Conservation (phyloP, 495 filamentous ascomycete species). For the Xylaria intraflava region DNA sequence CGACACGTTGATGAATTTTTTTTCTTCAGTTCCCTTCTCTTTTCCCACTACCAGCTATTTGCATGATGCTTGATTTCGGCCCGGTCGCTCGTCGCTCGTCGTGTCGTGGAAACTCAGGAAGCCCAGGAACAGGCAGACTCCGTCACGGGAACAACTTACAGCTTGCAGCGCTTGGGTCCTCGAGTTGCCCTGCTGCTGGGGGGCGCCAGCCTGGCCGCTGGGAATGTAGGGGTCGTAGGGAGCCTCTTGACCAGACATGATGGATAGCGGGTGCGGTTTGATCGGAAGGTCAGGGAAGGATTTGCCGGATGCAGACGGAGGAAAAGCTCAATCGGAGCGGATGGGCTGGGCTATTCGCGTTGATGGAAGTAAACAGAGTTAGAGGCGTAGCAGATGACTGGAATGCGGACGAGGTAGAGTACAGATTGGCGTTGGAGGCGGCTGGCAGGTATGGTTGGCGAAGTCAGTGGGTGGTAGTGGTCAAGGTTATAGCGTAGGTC, state of each 20-base stretch:
- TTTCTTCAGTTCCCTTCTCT: neutral
- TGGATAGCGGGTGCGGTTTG: constrained; percentile 24
- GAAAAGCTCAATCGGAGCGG: neutral
- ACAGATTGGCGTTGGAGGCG: constrained; percentile 1
- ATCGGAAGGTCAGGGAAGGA: constrained; percentile 4
- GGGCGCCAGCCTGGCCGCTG: constrained; percentile 44
- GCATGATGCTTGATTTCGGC: neutral
- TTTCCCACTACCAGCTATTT: neutral
- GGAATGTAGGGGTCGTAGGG: constrained; percentile 94
- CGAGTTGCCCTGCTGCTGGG: constrained; percentile 39
- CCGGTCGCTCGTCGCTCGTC: neutral
- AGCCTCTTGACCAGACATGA: constrained; percentile 65
- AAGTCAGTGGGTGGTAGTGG: neutral
- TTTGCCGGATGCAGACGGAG: neutral
- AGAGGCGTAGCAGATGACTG: neutral
- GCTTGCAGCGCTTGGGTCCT: constrained; percentile 64
- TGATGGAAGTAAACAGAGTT: constrained; percentile 2
- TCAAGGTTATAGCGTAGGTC: neutral
- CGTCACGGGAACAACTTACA: constrained; percentile 50
- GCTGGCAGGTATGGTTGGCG: neutral
- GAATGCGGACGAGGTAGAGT: neutral
- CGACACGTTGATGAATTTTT: neutral
- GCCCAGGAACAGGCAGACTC: constrained; percentile 2
- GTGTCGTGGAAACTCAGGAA: constrained; percentile 14
- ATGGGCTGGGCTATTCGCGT: neutral